Evolutionary conservation across 73 alveolate genomes (phyloP), one percentile per base, ranked within the genome.

Genomic region (Paramecium primaurelia): DNA sequence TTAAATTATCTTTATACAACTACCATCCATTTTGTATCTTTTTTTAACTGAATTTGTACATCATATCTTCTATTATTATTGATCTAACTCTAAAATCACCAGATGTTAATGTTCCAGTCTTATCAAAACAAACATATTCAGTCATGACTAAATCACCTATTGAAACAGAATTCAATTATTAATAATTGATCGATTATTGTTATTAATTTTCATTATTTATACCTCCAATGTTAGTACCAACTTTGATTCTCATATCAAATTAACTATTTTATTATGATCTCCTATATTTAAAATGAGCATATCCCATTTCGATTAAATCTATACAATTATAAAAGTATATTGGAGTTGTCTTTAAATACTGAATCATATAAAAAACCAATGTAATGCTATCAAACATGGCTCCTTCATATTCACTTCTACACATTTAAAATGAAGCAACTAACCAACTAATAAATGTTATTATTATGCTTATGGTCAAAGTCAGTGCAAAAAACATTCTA

Each of bases 71-170:
- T 6, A 75, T 40, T 34, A 75, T 37, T 34, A 75, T 37, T 10
- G 88, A 30, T 75, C 60, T 75, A 36, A 75, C 49, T 75, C 60
- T 75, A 75, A 75, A 75, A 16, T 75, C 58, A 16, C 88, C 88
- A 5, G 88, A 12, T 34, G 88, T 75, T 22, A 75, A 37, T 22
- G 88, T 75, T 12, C 88, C 88, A 14, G 88, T 75, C 49, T 75
- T 75, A 75, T 75, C 88, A 37, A 75, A 75, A 75, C 88, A 75
- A 3, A 75, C 88, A 75, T 37, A 75, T 40, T 75, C 88, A 34
- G 88, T 75, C 88, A 75, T 75, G 2, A 75, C 88, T 9, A 75
- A 37, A 37, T 75, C 88, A 32, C 88, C 88, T 6, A 75, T 37
- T 1, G 88, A 75, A 4, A 45, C 88, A 37, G 64, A 22, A 12